Conservation (phyloP, 345 rosid species). For the Odontarrhena argentea region DNA sequence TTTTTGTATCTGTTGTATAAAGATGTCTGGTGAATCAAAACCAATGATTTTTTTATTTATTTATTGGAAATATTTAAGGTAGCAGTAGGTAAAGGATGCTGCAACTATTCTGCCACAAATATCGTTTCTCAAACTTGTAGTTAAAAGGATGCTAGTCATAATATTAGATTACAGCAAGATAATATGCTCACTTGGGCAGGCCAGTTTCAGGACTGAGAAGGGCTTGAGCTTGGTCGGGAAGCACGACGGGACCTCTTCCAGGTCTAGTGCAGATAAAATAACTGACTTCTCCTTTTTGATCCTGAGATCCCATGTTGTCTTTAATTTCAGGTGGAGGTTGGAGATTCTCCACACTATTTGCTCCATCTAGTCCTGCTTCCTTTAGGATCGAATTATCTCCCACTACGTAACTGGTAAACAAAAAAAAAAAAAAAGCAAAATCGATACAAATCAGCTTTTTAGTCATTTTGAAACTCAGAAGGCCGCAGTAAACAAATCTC, state of each 20-base stretch:
- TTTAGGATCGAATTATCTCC: slow-evolving; percentile 82
- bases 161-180: slow-evolving; percentile 17
- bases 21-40: slow-evolving; percentile 12
- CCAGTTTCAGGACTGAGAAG: slow-evolving; percentile 73
- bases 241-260: slow-evolving; percentile 79
- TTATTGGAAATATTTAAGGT: slow-evolving; percentile 24
- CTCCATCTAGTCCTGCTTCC: slow-evolving; percentile 71
- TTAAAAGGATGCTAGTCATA: slow-evolving; percentile 25
- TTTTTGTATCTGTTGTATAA: slow-evolving; percentile 8
- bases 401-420: slow-evolving; percentile 62
- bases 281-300: slow-evolving; percentile 71
- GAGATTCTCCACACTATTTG: slow-evolving; percentile 61
- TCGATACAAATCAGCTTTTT: slow-evolving; percentile 3
- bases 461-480: neutral
- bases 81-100: slow-evolving; percentile 27
- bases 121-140: slow-evolving; percentile 23
- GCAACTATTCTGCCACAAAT: slow-evolving; percentile 28
- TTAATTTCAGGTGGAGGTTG: slow-evolving; percentile 45
- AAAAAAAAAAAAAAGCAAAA: slow-evolving; percentile 15
- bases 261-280: slow-evolving; percentile 93
- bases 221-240: slow-evolving; percentile 61
- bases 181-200: slow-evolving; percentile 55
- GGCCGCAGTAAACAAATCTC: neutral
- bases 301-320: slow-evolving; percentile 52
- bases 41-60: slow-evolving; percentile 8